Conservation (phyloP, 192 early-diverging fungal genomes). For the Kickxella alabastrina region DNA sequence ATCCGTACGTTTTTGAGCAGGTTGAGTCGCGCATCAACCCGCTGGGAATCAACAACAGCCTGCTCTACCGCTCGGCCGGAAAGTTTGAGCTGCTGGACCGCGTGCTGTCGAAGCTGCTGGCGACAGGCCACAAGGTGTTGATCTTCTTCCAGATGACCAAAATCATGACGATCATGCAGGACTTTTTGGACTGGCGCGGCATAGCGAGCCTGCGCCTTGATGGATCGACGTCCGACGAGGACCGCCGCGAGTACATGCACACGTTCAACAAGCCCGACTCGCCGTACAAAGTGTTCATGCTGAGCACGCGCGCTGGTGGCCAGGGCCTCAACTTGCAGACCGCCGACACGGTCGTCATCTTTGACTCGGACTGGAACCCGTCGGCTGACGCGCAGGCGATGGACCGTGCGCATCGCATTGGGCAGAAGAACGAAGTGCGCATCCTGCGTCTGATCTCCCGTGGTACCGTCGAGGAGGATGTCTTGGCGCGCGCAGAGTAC, state of each 20-base stretch:
- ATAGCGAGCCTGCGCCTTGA: slow-evolving; percentile 81
- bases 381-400: slow-evolving; percentile 98
- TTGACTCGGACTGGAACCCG: slow-evolving; percentile 99
- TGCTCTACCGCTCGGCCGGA: slow-evolving; percentile 79
- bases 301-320: slow-evolving; percentile 95
- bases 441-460: slow-evolving; percentile 90
- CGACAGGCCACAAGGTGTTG: slow-evolving; percentile 72
- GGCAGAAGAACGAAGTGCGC: slow-evolving; percentile 96
- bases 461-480: slow-evolving; percentile 90
- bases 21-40: slow-evolving; percentile 86
- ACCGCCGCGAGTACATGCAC: slow-evolving; percentile 73
- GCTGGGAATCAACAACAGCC: slow-evolving; percentile 60
- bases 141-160: slow-evolving; percentile 83
- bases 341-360: slow-evolving; percentile 98
- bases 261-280: slow-evolving; percentile 80
- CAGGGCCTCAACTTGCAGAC: slow-evolving; percentile 94
- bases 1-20: slow-evolving; percentile 95
- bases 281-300: slow-evolving; percentile 81
- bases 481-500: slow-evolving; percentile 88
- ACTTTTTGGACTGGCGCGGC: slow-evolving; percentile 76
- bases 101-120: slow-evolving; percentile 85
- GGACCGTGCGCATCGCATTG: slow-evolving; percentile 99
- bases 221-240: slow-evolving; percentile 87
- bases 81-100: slow-evolving; percentile 98
- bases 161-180: slow-evolving; percentile 97